phyloP scores from a whole-genome alignment of 2,329 filamentous ascomycete genomes.

The Mollisia scopiformis region DNA sequence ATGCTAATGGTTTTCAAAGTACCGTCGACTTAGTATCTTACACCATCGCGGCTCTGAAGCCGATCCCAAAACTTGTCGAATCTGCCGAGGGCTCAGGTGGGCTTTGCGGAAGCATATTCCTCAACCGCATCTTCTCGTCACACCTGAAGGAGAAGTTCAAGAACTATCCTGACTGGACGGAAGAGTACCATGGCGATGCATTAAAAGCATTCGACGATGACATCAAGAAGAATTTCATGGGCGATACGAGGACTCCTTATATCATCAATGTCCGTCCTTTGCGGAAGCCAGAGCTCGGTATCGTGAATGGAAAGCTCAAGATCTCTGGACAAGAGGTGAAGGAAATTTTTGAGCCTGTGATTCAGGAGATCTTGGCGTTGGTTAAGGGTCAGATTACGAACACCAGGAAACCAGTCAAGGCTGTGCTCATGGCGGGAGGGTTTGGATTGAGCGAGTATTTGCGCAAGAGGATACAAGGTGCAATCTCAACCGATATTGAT shows the following conservation, averaged over 20 bases:
- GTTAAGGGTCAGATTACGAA: conserved; percentile 48
- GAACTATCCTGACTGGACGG: conserved; percentile 14
- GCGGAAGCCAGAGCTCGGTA: conserved; percentile 24
- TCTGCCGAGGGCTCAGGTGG: conserved; percentile 27
- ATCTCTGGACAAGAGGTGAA: conserved; percentile 60
- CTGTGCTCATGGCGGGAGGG: conserved; percentile 27
- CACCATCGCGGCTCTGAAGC: conserved; percentile 22
- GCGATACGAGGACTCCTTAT: not conserved
- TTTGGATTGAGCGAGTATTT: conserved; percentile 26
- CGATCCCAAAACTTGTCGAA: conserved; percentile 27
- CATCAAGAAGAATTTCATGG: not conserved
- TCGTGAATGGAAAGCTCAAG: conserved; percentile 41
- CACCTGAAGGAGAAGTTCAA: conserved; percentile 23
- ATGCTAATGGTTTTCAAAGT: too few relatives aligned
- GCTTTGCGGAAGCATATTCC: conserved; percentile 30
- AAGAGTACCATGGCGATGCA: conserved; percentile 16
- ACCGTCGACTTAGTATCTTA: conserved; percentile 39
- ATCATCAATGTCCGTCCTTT: conserved; percentile 40
- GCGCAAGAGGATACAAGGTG: conserved; percentile 2
- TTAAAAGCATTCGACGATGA: conserved; percentile 25
- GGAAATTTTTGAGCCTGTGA: conserved; percentile 48
- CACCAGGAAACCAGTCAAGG: conserved; percentile 43
- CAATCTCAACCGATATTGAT: too few relatives aligned
- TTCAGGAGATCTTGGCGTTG: conserved; percentile 45
- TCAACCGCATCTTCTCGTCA: conserved; percentile 29